Conservation (phyloP, 768 basidiomycete genomes). For the Lactifluus piperatus region DNA sequence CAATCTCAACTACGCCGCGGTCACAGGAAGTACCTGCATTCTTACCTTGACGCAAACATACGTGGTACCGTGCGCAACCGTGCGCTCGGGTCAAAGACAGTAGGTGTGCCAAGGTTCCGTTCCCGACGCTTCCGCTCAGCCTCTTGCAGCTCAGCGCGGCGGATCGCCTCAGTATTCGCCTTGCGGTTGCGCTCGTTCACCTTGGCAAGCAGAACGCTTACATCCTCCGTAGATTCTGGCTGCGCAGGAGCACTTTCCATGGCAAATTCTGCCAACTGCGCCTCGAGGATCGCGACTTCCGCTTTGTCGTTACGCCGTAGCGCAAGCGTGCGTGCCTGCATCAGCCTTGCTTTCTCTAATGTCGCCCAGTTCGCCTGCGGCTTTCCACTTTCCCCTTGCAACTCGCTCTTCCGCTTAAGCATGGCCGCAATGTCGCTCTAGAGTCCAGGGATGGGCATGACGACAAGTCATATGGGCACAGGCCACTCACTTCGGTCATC, state of each 20-base stretch:
- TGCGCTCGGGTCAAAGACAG: slow-evolving; percentile 47
- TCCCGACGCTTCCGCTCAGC: slow-evolving; percentile 64
- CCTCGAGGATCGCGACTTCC: slow-evolving; percentile 55
- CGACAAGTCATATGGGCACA: background rate
- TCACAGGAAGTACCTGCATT: slow-evolving; percentile 4
- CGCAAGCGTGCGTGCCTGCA: slow-evolving; percentile 67
- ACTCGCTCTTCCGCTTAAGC: slow-evolving; percentile 53
- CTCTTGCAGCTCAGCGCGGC: slow-evolving; percentile 64
- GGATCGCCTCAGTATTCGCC: slow-evolving; percentile 72
- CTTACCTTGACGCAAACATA: slow-evolving; percentile 58
- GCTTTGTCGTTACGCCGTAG: slow-evolving; percentile 58
- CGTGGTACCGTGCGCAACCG: slow-evolving; percentile 57
- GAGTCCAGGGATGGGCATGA: slow-evolving; percentile 2
- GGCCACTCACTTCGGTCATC: slow-evolving; percentile 59
- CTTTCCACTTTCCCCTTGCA: slow-evolving; percentile 24
- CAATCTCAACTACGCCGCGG: background rate
- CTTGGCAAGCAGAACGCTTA: slow-evolving; percentile 45
- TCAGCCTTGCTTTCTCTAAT: slow-evolving; percentile 58
- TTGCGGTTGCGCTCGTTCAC: slow-evolving; percentile 89
- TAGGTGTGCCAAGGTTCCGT: slow-evolving; percentile 45
- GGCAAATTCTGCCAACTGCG: slow-evolving; percentile 48
- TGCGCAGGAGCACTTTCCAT: slow-evolving; percentile 17
- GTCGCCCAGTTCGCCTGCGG: slow-evolving; percentile 32
- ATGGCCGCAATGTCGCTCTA: slow-evolving; percentile 80
- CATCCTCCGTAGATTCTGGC: slow-evolving; percentile 19